Conservation (phyloP, 1,284 basidiomycete species). For the Termitomyces sp. region DNA sequence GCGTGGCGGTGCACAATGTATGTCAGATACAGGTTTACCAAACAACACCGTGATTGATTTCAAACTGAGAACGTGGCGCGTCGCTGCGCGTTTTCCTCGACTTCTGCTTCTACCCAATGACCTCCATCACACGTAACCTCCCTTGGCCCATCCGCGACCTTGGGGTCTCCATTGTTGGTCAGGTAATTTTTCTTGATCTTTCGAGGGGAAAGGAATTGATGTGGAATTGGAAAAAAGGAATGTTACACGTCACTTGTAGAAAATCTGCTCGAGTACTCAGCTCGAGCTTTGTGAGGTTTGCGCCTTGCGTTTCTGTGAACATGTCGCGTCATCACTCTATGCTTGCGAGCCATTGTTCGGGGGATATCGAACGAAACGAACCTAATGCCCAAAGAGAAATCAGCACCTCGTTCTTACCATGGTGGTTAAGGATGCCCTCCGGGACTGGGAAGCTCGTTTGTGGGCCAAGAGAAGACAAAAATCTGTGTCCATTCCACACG, state of each 20-base stretch:
- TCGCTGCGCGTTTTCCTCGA: neutral
- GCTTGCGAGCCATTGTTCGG: neutral
- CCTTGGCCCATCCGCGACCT: constrained; percentile 82
- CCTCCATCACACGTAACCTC: constrained; percentile 65
- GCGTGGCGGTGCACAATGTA: constrained; percentile 10
- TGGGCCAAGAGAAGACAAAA: constrained; percentile 27
- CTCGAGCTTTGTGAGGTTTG: constrained; percentile 30
- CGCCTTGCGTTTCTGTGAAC: constrained; percentile 29
- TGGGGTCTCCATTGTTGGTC: constrained; percentile 76
- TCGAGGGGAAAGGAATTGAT: neutral
- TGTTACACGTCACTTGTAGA: constrained; percentile 91
- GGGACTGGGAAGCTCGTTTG: constrained; percentile 30
- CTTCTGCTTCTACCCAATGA: constrained; percentile 41
- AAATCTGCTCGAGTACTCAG: constrained; percentile 52
- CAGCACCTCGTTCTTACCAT: constrained; percentile 35
- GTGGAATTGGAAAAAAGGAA: constrained; percentile 45
- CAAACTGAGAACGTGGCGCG: constrained; percentile 5
- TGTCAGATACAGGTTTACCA: neutral
- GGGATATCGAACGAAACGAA: constrained; percentile 20
- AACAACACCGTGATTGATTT: neutral
- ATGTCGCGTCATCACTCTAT: neutral
- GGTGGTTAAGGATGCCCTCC: constrained; percentile 39
- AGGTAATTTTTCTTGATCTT: constrained; percentile 40
- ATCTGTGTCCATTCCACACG: constrained; percentile 17
- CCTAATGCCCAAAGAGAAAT: constrained; percentile 38